Evolutionary conservation across 345 rosid species (phyloP).

Genomic region (Bretschneidera sinensis): DNA sequence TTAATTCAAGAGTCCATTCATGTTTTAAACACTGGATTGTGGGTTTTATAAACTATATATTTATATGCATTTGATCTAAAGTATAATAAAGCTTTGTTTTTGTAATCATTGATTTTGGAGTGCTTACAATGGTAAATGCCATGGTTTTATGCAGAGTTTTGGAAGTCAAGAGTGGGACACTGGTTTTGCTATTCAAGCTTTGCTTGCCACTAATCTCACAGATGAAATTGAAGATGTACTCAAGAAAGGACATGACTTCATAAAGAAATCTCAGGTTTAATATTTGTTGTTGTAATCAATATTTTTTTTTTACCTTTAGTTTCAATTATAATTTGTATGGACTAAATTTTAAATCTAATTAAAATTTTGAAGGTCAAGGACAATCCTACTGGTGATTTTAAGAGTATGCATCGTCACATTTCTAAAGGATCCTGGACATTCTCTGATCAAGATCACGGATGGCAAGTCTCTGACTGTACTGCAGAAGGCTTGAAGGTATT

Average conservation of each 20-base stretch:
- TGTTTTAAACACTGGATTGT: neutral
- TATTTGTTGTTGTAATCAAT: constrained; percentile 1
- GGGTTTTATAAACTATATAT: neutral
- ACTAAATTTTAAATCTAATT: neutral
- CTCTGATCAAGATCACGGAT: constrained; percentile 69
- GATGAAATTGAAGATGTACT: constrained; percentile 55
- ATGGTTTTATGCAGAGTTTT: constrained; percentile 58
- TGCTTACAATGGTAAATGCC: no score
- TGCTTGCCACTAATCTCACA: constrained; percentile 51
- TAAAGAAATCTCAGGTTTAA: constrained; percentile 72
- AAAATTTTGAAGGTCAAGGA: constrained; percentile 37
- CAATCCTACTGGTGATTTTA: constrained; percentile 55
- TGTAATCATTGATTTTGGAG: no score
- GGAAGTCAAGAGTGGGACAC: constrained; percentile 88
- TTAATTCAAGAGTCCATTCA: neutral
- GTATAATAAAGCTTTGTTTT: neutral
- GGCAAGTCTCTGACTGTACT: constrained; percentile 65
- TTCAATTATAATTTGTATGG: neutral
- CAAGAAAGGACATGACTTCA: constrained; percentile 63
- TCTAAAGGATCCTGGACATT: constrained; percentile 67
- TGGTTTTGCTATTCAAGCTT: constrained; percentile 65
- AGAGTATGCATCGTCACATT: constrained; percentile 45
- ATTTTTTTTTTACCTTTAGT: neutral
- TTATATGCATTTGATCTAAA: neutral
- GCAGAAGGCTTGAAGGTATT: constrained; percentile 57